Conservation (phyloP, 2,329 filamentous ascomycete genomes). For the Neocatenulostroma microsporum region DNA sequence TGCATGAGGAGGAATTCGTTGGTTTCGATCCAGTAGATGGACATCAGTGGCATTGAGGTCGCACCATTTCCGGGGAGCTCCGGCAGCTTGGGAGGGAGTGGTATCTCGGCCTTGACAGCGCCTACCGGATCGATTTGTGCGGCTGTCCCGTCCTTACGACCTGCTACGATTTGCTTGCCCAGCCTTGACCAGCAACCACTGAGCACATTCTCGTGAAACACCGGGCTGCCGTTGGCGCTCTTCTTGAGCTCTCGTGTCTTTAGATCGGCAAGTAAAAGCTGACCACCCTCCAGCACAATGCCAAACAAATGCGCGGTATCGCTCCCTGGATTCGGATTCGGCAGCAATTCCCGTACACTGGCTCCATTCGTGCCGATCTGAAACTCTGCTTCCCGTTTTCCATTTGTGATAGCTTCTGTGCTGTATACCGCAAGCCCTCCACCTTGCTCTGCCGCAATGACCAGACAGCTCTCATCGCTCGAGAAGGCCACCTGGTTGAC, state of each 20-base stretch:
- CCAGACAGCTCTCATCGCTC: slow-evolving; percentile 75
- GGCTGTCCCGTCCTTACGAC: slow-evolving; percentile 69
- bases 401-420: slow-evolving; percentile 58
- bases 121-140: slow-evolving; percentile 80
- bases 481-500: slow-evolving; percentile 88
- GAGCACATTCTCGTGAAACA: slow-evolving; percentile 67
- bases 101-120: slow-evolving; percentile 66
- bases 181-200: slow-evolving; percentile 86
- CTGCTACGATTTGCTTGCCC: slow-evolving; percentile 87
- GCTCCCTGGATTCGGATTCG: slow-evolving; percentile 61
- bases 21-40: slow-evolving; percentile 77
- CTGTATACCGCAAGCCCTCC: slow-evolving; percentile 81
- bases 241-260: slow-evolving; percentile 54
- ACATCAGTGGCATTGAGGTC: slow-evolving; percentile 29
- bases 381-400: slow-evolving; percentile 60
- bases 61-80: slow-evolving; percentile 36
- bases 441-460: slow-evolving; percentile 72
- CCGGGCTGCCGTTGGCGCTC: slow-evolving; percentile 51
- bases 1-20: slow-evolving; percentile 61
- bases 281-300: slow-evolving; percentile 69
- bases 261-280: slow-evolving; percentile 76
- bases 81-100: slow-evolving; percentile 59
- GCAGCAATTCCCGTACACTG: slow-evolving; percentile 63
- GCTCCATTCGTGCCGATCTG: slow-evolving; percentile 70
- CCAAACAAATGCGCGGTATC: slow-evolving; percentile 70